A percentile compares a stretch with the other conserved stretches of the same genome.
Evolutionary conservation across 1,284 basidiomycete genomes (phyloP).

Genomic region (Ustilago hordei): DNA sequence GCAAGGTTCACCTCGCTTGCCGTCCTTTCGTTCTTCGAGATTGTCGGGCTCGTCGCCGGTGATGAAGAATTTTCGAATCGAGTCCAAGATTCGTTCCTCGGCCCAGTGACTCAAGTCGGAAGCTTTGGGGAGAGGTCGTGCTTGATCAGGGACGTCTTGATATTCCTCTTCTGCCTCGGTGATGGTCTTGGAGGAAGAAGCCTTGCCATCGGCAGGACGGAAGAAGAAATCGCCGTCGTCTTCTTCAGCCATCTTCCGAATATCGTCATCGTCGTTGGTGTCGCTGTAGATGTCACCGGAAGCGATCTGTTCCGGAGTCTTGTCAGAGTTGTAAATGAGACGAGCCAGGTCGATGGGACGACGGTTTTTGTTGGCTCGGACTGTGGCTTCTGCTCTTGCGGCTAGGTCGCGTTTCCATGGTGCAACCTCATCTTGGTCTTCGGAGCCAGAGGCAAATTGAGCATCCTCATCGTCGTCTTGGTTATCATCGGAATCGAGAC

Average conservation of each 20-base stretch:
- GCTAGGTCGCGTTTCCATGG: slow-evolving; percentile 86
- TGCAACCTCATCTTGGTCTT: slow-evolving; percentile 62
- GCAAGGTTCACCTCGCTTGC: slow-evolving; percentile 23
- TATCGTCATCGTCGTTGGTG: slow-evolving; percentile 26
- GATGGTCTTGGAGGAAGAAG: slow-evolving; percentile 70
- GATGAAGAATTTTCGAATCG: slow-evolving; percentile 89
- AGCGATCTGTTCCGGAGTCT: slow-evolving; percentile 80
- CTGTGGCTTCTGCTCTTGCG: slow-evolving; percentile 74
- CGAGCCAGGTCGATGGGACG: slow-evolving; percentile 80
- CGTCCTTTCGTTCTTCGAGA: slow-evolving; percentile 51
- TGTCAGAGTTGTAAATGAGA: slow-evolving; percentile 81
- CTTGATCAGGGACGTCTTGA: slow-evolving; percentile 77
- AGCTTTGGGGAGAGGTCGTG: slow-evolving; percentile 75
- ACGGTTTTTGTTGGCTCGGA: slow-evolving; percentile 62
- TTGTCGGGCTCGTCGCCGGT: slow-evolving; percentile 75
- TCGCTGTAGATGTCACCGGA: slow-evolving; percentile 69
- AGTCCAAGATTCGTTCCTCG: slow-evolving; percentile 84
- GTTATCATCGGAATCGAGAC: slow-evolving; percentile 37
- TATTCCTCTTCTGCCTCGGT: slow-evolving; percentile 43
- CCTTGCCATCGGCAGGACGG: slow-evolving; percentile 70
- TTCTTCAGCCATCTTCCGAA: slow-evolving; percentile 50
- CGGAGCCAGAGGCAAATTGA: background rate
- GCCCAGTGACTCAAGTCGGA: slow-evolving; percentile 80
- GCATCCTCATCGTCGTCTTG: slow-evolving; percentile 64
- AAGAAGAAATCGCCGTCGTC: slow-evolving; percentile 81